Base-by-base conservation (phyloP, 352 stramenopile genomes). In the Plasmopara viticola region DNA sequence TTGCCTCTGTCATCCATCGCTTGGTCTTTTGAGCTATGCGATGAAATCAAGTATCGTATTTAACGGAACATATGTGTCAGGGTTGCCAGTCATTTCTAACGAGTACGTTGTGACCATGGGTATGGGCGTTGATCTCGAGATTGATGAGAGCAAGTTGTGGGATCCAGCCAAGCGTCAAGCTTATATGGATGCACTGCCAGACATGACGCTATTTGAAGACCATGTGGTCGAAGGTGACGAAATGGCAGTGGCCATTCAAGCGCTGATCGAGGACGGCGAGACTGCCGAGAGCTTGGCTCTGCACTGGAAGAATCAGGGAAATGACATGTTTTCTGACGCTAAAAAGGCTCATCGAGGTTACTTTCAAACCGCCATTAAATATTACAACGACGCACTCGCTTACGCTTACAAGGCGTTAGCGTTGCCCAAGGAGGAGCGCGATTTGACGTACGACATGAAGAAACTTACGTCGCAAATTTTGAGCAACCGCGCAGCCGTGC, bases 181-280 rank as follows among this genome's bases (percentile, higher is more conserved):
- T 53, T 94, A 94, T 66, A 86, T 94, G 64, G 84, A 94, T 29
- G 66, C 72, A 39, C 60, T 94, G 53, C 79, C 84, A 9, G 84
- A 94, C 30, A 92, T 94, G 84, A 83, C 84, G 54, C 69, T 94
- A 29, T 94, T 94, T 51, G 84, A 94, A 43, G 84, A 94, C 63
- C 84, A 94, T 56, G 58, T 94, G 55, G 72, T 94, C 43, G 81
- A 92, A 46, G 81, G 80, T 51, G 84, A 94, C 56, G 70, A 85
- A 54, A 94, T 92, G 84, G 82, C 86, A 42, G 78, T 79, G 20
- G 84, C 84, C 13, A 93, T 95, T 60, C 75, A 92, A 57, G 84
- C 80, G 60, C 70, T 95, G 35, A 88, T 93, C 40, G 74, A 93
- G 48, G 84, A 95, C 48, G 83, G 83, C 49, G 84, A 95, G 78